Evolutionary conservation across 352 stramenopile genomes (phyloP), one percentile per base, ranked within the genome.

Genomic region (Phytopythium oedochilum): DNA sequence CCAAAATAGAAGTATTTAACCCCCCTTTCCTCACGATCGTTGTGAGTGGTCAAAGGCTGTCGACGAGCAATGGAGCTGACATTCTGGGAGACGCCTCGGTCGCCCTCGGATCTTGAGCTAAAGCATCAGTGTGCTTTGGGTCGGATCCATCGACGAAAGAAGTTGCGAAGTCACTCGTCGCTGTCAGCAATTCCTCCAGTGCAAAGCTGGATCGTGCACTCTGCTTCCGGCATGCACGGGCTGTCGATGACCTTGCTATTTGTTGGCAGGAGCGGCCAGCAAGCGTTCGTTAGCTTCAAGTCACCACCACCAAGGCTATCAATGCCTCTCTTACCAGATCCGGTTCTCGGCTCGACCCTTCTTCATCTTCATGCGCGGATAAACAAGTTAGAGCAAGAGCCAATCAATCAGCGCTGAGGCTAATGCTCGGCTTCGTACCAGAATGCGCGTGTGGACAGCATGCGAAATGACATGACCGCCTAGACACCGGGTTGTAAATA

Each of bases 381-480:
- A 47, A 20, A 47, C 20, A 14, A 32, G 40, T 32, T 20, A 61
- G n/a, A 45, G 29, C 11, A 45, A 58, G 45, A 32, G 23, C 2
- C 0, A 25, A 38, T 35, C 10, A 61, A 34, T 1, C 31, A 49
- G 31, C 38, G 6, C 12, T 35, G 50, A 12, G 5, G 26, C 9
- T 5, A 15, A 43, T 0, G 26, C 0, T 15, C 18, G 1, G 1
- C 9, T 12, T 29, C 44, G 35, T 71, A 97, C 79, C 66, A 87
- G 67, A n/a, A 99, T 66, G 20, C 97, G 86, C 14, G 96, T 99
- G 50, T 98, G 98, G 12, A 94, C 97, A 23, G 97, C 97, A 69
- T 99, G 97, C 2, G 97, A 98, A 59, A 99, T 98, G 53, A 99
- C 79, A 50, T 93, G 80, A 6, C 83, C 86, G 55, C 81, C 75